Conservation (phyloP, 257 asterid species). For the Capsicum rhomboideum region DNA sequence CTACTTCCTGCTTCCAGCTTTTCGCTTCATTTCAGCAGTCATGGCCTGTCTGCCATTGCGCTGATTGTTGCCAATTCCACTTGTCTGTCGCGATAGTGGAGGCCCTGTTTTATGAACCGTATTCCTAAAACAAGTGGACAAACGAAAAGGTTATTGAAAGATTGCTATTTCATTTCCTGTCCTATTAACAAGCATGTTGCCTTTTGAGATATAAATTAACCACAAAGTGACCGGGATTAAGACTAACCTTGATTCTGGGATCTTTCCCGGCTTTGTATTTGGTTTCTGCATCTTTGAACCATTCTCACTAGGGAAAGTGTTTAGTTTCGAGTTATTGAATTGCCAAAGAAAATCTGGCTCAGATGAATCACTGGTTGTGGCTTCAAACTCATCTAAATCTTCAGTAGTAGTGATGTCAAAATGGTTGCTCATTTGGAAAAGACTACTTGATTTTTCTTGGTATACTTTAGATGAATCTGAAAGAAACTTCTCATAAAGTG, state of each 20-base stretch:
- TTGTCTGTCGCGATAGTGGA: conserved; percentile 51
- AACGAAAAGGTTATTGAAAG: neutral
- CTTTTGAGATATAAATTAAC: neutral
- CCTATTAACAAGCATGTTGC: neutral
- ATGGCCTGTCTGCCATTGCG: conserved; percentile 37
- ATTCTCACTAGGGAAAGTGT: conserved; percentile 34
- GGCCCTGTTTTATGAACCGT: conserved; percentile 53
- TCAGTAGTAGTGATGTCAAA: conserved; percentile 35
- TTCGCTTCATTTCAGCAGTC: conserved; percentile 49
- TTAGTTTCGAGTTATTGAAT: conserved; percentile 52
- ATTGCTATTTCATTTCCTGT: neutral
- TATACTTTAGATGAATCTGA: conserved; percentile 41
- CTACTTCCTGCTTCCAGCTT: conserved; percentile 58
- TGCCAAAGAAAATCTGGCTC: conserved; percentile 92
- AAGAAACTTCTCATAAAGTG: conserved; percentile 38
- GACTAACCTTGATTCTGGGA: conserved; percentile 61
- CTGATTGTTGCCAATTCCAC: conserved; percentile 39
- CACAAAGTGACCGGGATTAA: neutral
- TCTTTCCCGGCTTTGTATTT: conserved; percentile 36
- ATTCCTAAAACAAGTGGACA: conserved; percentile 33
- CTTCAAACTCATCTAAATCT: conserved; percentile 77
- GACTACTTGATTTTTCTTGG: conserved; percentile 31
- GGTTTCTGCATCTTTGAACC: conserved; percentile 48
- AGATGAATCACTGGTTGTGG: conserved; percentile 80
- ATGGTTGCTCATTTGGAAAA: conserved; percentile 34